A percentile compares a stretch with the other conserved stretches of the same genome.
Evolutionary conservation across 306 rosid genomes (phyloP).

Genomic region (Citrullus colocynthis): DNA sequence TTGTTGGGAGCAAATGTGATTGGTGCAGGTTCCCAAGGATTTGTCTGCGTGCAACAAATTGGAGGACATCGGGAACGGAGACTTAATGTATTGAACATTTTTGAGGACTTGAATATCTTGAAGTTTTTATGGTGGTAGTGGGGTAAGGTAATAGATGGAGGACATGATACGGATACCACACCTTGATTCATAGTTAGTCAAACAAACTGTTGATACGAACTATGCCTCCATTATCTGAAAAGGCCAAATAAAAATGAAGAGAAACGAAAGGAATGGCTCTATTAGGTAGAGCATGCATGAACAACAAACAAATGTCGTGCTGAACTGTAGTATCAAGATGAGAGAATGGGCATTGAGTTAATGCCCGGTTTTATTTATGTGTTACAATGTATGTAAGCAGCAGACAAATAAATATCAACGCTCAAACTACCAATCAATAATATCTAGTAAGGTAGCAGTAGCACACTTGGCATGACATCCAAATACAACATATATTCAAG

Average conservation of each 20-base stretch:
- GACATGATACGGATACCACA: constrained; percentile 36
- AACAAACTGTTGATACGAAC: background rate
- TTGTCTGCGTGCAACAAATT: constrained; percentile 43
- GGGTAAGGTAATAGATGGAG: constrained; percentile 15
- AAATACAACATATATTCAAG: background rate
- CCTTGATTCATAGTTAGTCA: constrained; percentile 18
- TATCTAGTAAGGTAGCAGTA: background rate
- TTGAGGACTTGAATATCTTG: constrained; percentile 26
- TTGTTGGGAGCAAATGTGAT: constrained; percentile 35
- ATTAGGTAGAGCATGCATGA: background rate
- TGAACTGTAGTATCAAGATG: background rate
- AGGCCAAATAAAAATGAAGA: background rate
- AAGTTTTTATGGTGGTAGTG: constrained; percentile 14
- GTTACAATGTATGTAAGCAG: background rate
- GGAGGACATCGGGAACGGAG: constrained; percentile 16
- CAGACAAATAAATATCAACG: background rate
- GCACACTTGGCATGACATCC: background rate
- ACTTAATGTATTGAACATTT: constrained; percentile 12
- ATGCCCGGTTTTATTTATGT: background rate
- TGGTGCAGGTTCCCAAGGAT: constrained; percentile 64
- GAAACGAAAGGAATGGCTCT: background rate
- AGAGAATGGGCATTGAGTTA: background rate
- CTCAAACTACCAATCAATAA: background rate
- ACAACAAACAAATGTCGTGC: background rate
- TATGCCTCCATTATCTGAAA: constrained; percentile 12